Evolutionary conservation across 805 yeast species (phyloP), one percentile per base, ranked within the genome.

Genomic region (Brettanomyces bruxellensis): DNA sequence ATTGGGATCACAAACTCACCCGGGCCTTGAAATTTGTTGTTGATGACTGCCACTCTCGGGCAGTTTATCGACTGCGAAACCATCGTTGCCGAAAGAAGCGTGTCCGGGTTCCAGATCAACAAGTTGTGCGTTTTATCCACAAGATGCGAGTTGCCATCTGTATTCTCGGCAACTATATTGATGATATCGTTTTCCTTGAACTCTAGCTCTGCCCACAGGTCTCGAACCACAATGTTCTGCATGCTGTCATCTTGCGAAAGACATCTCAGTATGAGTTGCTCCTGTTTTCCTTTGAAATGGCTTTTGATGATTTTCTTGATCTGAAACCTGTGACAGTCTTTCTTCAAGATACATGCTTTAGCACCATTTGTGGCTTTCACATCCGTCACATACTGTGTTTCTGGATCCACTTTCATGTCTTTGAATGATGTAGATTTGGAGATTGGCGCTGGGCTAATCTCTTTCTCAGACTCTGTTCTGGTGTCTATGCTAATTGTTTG

Each of bases 91-190:
- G 96, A 78, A 0, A 91, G 65, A 11, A 93, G 64, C 4, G 78
- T 65, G 59, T 93, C 98, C 0, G 99, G 99, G 52, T 85, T 77
- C 74, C 93, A 75, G 22, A 91, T 73, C 28, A 90, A 62, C n/a
- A 89, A 59, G 53, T 83, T 79, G 34, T 71, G 64, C 48, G 74
- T 73, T 41, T 71, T 69, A 52, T 82, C 86, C 7, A 83, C 72
- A 3, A 80, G 51, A 18, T 61, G 63, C 1, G 73, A 71, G 38
- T 60, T 63, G 3, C 40, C 49, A 14, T 44, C 39, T 11, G 43
- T 25, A 3, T 49, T 39, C 4, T 62, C 71, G 4, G 81, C 73
- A 9, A 85, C 69, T 4, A 84, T 62, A 60, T 85, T 86, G 14
- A 85, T 69, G 0, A 84, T 70, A 58, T 84, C 90, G 5, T 71